These are phyloP conservation scores for Cyberlindnera mississippiensis DNA, from an alignment of 805 yeast species.

Conservation along the genomic window DNA sequence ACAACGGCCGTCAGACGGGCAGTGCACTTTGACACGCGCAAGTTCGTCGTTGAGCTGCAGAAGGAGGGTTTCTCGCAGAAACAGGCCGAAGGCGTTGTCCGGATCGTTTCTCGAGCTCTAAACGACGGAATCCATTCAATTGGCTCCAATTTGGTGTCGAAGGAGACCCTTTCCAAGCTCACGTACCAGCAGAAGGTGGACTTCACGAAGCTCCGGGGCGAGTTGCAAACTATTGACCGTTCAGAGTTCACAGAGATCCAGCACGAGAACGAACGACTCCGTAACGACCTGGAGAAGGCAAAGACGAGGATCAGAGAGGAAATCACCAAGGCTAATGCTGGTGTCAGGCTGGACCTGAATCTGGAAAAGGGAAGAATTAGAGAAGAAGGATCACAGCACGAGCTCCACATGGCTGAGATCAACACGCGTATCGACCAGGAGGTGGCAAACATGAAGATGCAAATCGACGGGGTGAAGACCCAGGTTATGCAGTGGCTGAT, in stretches of 20 bases:
- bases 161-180: constrained; percentile 76
- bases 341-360: constrained; percentile 85
- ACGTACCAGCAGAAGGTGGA: constrained; percentile 96
- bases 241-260: constrained; percentile 78
- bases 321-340: constrained; percentile 83
- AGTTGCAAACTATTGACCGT: constrained; percentile 81
- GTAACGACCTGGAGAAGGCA: constrained; percentile 81
- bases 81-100: constrained; percentile 79
- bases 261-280: constrained; percentile 82
- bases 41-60: constrained; percentile 28
- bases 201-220: constrained; percentile 91
- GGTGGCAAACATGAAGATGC: constrained; percentile 89
- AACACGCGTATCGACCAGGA: constrained; percentile 95
- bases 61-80: constrained; percentile 65
- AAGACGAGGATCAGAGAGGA: constrained; percentile 86
- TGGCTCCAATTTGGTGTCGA: constrained; percentile 74
- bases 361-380: constrained; percentile 93
- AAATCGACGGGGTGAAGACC: constrained; percentile 90
- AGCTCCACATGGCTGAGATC: constrained; percentile 89
- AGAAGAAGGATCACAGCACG: constrained; percentile 91
- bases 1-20: constrained; percentile 1
- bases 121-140: constrained; percentile 76
- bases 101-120: constrained; percentile 67
- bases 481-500: constrained; percentile 98
- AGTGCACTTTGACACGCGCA: constrained; percentile 27